Percentiles rank a stretch among this genome's conserved stretches.
These are phyloP conservation scores for Vickermania spadyakhi DNA, from an alignment of 208 protist species.

Conservation along the genomic window DNA sequence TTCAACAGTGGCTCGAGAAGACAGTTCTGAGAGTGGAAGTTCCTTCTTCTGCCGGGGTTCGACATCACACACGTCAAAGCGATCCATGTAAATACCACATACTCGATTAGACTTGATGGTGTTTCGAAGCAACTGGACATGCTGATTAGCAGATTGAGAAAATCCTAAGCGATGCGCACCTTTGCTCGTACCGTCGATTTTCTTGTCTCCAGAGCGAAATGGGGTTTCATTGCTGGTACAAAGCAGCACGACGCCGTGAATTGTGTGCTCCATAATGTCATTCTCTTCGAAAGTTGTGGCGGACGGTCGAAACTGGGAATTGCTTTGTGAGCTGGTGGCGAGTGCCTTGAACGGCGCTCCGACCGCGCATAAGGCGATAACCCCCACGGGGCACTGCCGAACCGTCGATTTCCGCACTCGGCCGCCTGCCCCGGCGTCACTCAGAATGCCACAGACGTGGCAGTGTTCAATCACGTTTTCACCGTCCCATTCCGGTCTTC, in stretches of 20 bases:
- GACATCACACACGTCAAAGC: slow-evolving; percentile 57
- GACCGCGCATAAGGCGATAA: slow-evolving; percentile 12
- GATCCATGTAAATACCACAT: slow-evolving; percentile 78
- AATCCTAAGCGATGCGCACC: neutral
- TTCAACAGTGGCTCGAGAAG: slow-evolving; percentile 28
- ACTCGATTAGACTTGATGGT: slow-evolving; percentile 57
- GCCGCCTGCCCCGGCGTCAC: slow-evolving; percentile 52
- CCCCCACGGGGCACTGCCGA: slow-evolving; percentile 37
- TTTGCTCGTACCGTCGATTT: neutral
- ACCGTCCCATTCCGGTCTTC: slow-evolving; percentile 32
- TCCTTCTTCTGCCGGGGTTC: neutral
- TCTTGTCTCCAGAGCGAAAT: slow-evolving; percentile 21
- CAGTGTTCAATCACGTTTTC: slow-evolving; percentile 60
- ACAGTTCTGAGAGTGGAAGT: neutral
- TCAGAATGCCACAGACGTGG: slow-evolving; percentile 42
- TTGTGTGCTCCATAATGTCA: slow-evolving; percentile 59
- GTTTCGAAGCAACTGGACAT: slow-evolving; percentile 40
- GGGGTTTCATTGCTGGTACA: slow-evolving; percentile 37
- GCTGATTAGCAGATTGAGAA: neutral
- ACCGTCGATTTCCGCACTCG: slow-evolving; percentile 21
- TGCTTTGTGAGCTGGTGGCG: slow-evolving; percentile 40
- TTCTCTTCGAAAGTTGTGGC: slow-evolving; percentile 47
- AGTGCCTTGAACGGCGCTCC: neutral
- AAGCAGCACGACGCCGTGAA: slow-evolving; percentile 69
- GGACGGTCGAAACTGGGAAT: slow-evolving; percentile 32